phyloP scores from a whole-genome alignment of 169 alveolate genomes.

The Cryptosporidium tyzzeri region DNA sequence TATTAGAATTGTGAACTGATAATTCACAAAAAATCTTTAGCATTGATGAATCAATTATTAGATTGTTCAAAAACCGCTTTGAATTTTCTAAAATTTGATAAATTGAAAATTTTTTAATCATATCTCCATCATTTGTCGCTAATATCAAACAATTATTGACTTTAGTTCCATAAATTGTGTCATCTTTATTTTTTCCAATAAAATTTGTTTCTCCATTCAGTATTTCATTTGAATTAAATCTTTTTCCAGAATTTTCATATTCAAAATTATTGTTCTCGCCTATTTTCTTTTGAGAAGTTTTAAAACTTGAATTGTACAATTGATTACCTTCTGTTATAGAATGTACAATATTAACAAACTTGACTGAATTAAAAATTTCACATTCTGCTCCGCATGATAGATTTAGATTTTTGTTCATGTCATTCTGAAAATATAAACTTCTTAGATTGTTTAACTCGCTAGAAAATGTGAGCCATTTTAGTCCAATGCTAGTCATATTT shows the following conservation, averaged over 20 bases:
- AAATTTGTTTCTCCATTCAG: not conserved
- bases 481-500: slow-evolving; percentile 55
- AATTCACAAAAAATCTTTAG: slow-evolving; percentile 17
- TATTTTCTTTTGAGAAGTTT: not conserved
- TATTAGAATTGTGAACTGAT: not conserved
- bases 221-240: not conserved
- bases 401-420: not conserved
- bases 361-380: not conserved
- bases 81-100: slow-evolving; percentile 5
- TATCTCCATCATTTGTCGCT: not conserved
- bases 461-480: slow-evolving; percentile 6
- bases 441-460: not conserved
- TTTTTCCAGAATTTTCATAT: not conserved
- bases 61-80: not conserved
- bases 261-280: not conserved
- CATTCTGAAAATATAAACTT: not conserved
- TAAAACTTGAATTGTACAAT: not conserved
- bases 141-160: not conserved
- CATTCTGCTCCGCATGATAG: not conserved
- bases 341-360: not conserved
- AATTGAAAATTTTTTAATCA: not conserved
- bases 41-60: slow-evolving; percentile 39
- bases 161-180: not conserved
- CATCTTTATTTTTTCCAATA: not conserved
- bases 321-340: not conserved